These are phyloP conservation scores for Phaffomyces opuntiae DNA, from an alignment of 805 yeast species.

Conservation along the genomic window DNA sequence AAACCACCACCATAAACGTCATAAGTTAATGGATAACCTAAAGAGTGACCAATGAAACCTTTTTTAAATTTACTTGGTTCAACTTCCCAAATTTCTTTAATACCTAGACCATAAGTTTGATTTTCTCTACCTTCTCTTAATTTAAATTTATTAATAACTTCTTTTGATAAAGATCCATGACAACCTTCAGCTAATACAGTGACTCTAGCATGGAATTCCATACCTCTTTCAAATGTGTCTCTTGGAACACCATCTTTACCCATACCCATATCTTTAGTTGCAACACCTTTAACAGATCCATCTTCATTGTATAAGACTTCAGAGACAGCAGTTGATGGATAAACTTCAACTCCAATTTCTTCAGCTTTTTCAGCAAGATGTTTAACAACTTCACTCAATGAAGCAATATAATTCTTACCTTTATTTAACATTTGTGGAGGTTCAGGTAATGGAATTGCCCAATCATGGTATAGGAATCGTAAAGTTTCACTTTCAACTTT, in stretches of 20 bases:
- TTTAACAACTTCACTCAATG: constrained; percentile 73
- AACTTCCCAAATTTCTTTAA: constrained; percentile 97
- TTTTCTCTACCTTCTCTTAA: constrained; percentile 58
- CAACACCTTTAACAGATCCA: constrained; percentile 74
- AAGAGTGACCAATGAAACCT: constrained; percentile 78
- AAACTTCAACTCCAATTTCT: constrained; percentile 87
- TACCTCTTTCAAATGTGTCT: constrained; percentile 85
- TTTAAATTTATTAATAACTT: constrained; percentile 60
- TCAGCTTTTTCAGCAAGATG: constrained; percentile 86
- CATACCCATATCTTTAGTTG: constrained; percentile 90
- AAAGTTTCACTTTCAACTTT: constrained; percentile 68
- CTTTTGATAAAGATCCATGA: constrained; percentile 86
- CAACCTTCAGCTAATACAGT: constrained; percentile 98
- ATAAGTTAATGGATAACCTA: constrained; percentile 78
- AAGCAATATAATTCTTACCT: constrained; percentile 78
- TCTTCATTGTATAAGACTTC: constrained; percentile 63
- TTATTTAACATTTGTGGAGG: constrained; percentile 86
- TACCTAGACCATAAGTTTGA: constrained; percentile 93
- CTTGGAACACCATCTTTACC: constrained; percentile 70
- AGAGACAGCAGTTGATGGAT: constrained; percentile 83
- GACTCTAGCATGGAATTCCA: constrained; percentile 90
- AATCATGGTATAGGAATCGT: constrained; percentile 56
- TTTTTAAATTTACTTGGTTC: constrained; percentile 69
- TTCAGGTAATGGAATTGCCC: constrained; percentile 73
- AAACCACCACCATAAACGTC: constrained; percentile 94